Conservation (phyloP, 2,329 filamentous ascomycete genomes). For the Penicillium sp. region DNA sequence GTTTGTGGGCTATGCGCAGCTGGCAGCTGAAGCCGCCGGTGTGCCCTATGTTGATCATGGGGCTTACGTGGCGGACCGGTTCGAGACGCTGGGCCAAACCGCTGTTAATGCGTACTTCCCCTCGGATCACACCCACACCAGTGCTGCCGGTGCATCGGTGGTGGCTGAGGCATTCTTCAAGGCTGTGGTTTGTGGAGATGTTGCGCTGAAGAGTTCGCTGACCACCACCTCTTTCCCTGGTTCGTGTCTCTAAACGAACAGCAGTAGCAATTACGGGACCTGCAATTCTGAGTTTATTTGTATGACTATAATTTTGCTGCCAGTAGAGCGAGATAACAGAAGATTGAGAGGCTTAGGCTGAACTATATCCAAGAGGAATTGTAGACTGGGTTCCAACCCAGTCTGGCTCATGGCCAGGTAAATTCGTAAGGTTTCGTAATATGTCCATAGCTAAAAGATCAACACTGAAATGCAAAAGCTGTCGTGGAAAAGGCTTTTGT, state of each 20-base stretch:
- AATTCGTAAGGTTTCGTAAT: conserved; percentile 12
- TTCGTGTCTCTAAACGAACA: conserved; percentile 23
- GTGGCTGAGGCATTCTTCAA: conserved; percentile 60
- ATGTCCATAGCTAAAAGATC: conserved; percentile 10
- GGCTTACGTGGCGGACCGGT: conserved; percentile 56
- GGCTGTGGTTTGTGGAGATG: conserved; percentile 51
- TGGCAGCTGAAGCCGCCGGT: conserved; percentile 45
- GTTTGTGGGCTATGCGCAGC: conserved; percentile 57
- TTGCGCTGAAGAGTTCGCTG: conserved; percentile 40
- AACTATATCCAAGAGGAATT: background rate
- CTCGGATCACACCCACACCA: conserved; percentile 63
- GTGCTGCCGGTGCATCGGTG: conserved; percentile 53
- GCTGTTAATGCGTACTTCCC: conserved; percentile 56
- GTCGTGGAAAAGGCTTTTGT: too few relatives aligned
- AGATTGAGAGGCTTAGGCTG: background rate
- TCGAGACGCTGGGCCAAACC: conserved; percentile 49
- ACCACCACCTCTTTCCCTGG: conserved; percentile 30
- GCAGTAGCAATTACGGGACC: background rate
- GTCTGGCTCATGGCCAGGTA: background rate
- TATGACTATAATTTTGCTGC: background rate
- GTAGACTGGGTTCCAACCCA: background rate
- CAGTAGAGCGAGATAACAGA: background rate
- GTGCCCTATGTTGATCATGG: conserved; percentile 61
- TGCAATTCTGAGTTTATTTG: background rate
- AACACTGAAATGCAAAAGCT: conserved; percentile 5